Evolutionary conservation across 1,284 basidiomycete genomes (phyloP), one percentile per base, ranked within the genome.

Genomic region (Ceratobasidium sp.): DNA sequence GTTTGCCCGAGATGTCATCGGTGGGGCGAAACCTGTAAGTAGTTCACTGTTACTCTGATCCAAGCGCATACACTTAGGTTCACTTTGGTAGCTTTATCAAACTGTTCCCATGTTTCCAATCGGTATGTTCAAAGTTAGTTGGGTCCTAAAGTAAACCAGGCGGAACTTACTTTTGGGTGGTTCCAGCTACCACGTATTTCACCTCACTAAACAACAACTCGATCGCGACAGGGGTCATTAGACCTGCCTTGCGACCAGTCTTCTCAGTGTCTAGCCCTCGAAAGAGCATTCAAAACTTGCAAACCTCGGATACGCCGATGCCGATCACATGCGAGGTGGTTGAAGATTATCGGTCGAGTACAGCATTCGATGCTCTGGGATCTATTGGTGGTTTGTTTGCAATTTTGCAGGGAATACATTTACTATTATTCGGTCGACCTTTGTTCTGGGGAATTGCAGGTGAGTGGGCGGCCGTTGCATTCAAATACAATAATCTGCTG

Each of bases 351-450:
- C n/a, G 68, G 15, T 70, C 68, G 26, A 56, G 68, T 46, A 70
- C 68, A 12, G 68, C 68, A 33, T 33, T 70, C 28, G 68, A 70
- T 33, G 68, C 68, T 5, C 51, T 70, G 3, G 68, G 68, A 12
- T 70, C 68, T 40, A 56, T 70, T 53, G 68, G 68, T 70, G 68
- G 68, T 55, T 39, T 70, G 51, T 51, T 70, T 23, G 68, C 68
- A 9, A 70, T 70, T 18, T 42, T 70, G 51, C 68, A 70, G 51
- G 53, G 68, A 6, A 12, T 70, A 12, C 68, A 70, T 53, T 33
- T 70, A 28, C 51, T 70, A 33, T 39, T 70, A 20, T 70, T 70
- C n/a, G 68, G 68, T 39, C 68, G 68, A 51, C 68, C 68, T 2
- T 39, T 70, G 26, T 70, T 70, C 53, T 70, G 68, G 68, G 51